Evolutionary conservation across 805 yeast species (phyloP), one percentile per base, ranked within the genome.

Genomic region (Sugiyamaella lignohabitans): DNA sequence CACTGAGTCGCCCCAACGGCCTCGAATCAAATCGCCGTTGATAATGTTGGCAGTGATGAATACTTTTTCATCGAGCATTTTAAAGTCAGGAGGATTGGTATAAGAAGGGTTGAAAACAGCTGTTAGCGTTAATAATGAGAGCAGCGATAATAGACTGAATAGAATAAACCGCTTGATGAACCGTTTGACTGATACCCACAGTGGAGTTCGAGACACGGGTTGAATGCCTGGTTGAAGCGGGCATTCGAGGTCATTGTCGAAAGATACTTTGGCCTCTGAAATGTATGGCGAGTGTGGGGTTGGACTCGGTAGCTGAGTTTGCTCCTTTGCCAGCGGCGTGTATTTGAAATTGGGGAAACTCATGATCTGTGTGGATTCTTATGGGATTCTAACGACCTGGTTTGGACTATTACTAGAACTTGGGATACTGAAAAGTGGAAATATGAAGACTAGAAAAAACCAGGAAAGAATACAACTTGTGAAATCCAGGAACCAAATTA

Each of bases 1-100:
- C 3, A 50, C 42, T n/a, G 48, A 34, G 11, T 40, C 38, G 10
- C 53, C 53, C 53, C 53, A 50, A 3, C 8, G 22, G 20, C 52
- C 52, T 2, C 11, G 17, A 2, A 48, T 39, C 16, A 50, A 40
- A 4, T 40, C 41, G 34, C 42, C 53, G 36, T 50, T 42, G 30
- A 42, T 32, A 16, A 50, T 44, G 20, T 43, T 43, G 40, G 52
- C 51, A 14, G 53, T 48, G 4, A 50, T 48, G 30, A 50, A 50
- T 21, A 50, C 30, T 19, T 45, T 37, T 19, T 50, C 46, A 42
- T 45, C 37, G 8, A 8, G 32, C 34, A 22, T 41, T n/a, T 11
- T 20, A 30, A 24, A 46, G 5, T 24, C 22, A 3, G 44, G 43
- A 8, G 38, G 35, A 38, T 38, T 27, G 16, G 38, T 29, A 38